Base-by-base conservation (phyloP, 352 stramenopile species). In the Aphanomyces euteiches region DNA sequence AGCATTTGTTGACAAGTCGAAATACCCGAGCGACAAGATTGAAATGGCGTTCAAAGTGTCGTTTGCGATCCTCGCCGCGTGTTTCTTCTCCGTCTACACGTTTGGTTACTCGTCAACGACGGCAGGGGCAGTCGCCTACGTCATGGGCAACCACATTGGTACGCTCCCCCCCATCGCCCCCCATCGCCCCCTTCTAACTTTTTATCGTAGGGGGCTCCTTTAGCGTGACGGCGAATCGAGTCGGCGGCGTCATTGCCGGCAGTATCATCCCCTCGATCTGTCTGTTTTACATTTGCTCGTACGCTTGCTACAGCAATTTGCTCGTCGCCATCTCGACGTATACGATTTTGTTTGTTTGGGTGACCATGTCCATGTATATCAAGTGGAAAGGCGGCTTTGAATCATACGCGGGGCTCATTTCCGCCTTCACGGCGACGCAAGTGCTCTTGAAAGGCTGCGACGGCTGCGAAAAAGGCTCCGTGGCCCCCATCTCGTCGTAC, bases 131-230 rank as follows among this genome's bases (percentile, higher is more conserved):
- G 75, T 93, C 6, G 83, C 82, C 1, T 93, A 90, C 75, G 81
- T 93, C 59, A 91, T 93, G 82, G 83, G 85, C 2, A 90, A 89
- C 54, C 75, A 86, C 61, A 83, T 93, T 56, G 85, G 85, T 67
- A 28, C 47, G 59, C 5, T n/a, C 7, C 21, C 28, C 12, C 36
- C 17, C n/a, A 58, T 3, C 21, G 45, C n/a, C n/a, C n/a, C 45
- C 13, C 21, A 36, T 58, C 17, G 19, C 17, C 8, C 7, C 21
- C 50, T 19, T 58, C 50, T 3, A 12, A 37, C 50, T 21, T 19
- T 19, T 36, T 19, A 36, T 19, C 17, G n/a, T 91, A 56, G 85
- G 85, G 15, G 83, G 83, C 15, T 90, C 82, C 0, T 91, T 93
- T 66, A 85, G 82, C 12, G 77, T 87, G 8, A 93, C 85, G 0